Percentiles rank a stretch among this genome's conserved stretches.
phyloP scores from a whole-genome alignment of 768 basidiomycete species.

The Tylopilus vinaceipallidus region DNA sequence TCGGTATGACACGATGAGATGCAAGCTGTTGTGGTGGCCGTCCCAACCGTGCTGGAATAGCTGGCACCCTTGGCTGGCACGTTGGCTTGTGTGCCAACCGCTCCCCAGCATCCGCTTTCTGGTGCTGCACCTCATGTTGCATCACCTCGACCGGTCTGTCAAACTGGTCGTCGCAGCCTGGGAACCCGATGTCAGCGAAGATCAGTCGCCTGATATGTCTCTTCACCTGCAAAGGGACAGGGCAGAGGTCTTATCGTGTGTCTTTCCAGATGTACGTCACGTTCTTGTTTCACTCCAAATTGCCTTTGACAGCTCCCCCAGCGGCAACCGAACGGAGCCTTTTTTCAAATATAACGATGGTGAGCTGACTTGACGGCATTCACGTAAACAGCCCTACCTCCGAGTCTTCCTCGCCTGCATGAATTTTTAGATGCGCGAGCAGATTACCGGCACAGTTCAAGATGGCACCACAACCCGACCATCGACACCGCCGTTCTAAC shows the following conservation, averaged over 20 bases:
- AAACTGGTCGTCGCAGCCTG: slow-evolving; percentile 56
- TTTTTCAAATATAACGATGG: background rate
- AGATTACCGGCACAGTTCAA: slow-evolving; percentile 54
- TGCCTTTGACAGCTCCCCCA: slow-evolving; percentile 58
- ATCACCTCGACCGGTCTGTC: slow-evolving; percentile 44
- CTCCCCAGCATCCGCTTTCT: slow-evolving; percentile 19
- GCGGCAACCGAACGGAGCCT: slow-evolving; percentile 45
- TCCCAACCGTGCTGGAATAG: slow-evolving; percentile 32
- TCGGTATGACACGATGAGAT: slow-evolving; percentile 48
- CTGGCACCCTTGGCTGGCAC: slow-evolving; percentile 35
- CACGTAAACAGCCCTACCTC: slow-evolving; percentile 24
- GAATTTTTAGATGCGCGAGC: slow-evolving; percentile 46
- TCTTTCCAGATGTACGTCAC: slow-evolving; percentile 49
- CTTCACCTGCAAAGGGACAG: slow-evolving; percentile 43
- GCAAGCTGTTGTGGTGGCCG: slow-evolving; percentile 45
- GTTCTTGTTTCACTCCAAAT: slow-evolving; percentile 35
- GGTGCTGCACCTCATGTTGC: slow-evolving; percentile 47
- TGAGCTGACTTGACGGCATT: slow-evolving; percentile 3
- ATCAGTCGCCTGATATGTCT: background rate
- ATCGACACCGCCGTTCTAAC: slow-evolving; percentile 50
- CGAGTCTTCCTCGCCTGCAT: slow-evolving; percentile 32
- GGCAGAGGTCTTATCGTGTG: slow-evolving; percentile 40
- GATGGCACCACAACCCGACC: slow-evolving; percentile 54
- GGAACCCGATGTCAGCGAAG: slow-evolving; percentile 11
- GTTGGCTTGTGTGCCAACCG: slow-evolving; percentile 25